Conservation (phyloP, 1,284 basidiomycete species). For the Phellinidium pouzarii region DNA sequence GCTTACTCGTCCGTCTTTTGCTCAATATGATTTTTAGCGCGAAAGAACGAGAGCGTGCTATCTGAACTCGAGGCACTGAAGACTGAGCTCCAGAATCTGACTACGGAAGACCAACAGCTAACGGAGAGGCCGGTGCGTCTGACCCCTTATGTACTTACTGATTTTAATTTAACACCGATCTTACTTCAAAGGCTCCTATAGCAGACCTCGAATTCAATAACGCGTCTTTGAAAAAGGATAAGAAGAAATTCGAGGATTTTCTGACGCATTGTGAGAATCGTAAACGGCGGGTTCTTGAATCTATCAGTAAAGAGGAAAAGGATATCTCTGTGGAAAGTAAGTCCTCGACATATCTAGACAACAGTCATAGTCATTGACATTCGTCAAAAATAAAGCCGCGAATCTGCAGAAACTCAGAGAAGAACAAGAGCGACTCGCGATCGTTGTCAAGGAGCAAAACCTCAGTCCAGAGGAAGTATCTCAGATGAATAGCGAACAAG, state of each 20-base stretch:
- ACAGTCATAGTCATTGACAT: conserved; percentile 13
- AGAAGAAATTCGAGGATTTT: conserved; percentile 64
- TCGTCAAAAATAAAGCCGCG: conserved; percentile 35
- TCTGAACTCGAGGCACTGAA: conserved; percentile 53
- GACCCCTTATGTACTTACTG: background rate
- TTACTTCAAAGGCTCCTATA: conserved; percentile 52
- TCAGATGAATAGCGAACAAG: conserved; percentile 82
- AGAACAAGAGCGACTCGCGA: conserved; percentile 56
- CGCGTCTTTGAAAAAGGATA: conserved; percentile 51
- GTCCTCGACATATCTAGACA: conserved; percentile 8
- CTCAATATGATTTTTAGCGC: conserved; percentile 36
- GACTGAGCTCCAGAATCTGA: conserved; percentile 37
- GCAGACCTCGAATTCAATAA: conserved; percentile 53
- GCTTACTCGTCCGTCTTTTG: background rate
- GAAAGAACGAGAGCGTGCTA: conserved; percentile 58
- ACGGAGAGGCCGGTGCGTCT: conserved; percentile 48
- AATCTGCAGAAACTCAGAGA: conserved; percentile 52
- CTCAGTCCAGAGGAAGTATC: conserved; percentile 79
- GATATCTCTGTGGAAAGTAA: conserved; percentile 41
- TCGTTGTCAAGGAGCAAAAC: conserved; percentile 75
- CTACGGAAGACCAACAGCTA: conserved; percentile 50
- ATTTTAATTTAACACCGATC: conserved; percentile 13
- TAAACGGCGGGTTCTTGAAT: conserved; percentile 55
- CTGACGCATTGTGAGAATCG: conserved; percentile 56
- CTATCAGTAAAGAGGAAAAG: conserved; percentile 55